Evolutionary conservation across 2,329 filamentous ascomycete genomes (phyloP).

Genomic region (Ascochyta viciae-villosae): DNA sequence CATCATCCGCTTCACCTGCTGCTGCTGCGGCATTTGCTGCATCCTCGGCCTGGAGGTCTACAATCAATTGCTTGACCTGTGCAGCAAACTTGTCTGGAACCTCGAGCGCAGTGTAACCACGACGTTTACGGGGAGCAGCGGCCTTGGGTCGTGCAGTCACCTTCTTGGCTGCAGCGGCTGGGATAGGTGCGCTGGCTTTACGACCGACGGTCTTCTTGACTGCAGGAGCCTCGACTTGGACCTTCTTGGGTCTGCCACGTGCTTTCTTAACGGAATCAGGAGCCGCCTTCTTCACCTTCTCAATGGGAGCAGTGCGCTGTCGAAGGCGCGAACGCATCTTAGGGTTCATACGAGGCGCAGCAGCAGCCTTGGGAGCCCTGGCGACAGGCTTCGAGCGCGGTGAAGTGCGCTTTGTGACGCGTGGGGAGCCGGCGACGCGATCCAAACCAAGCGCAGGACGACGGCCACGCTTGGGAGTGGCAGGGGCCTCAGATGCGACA

Average conservation of each 20-base stretch:
- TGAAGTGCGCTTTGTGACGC: slow-evolving; percentile 29
- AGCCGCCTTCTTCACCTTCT: slow-evolving; percentile 15
- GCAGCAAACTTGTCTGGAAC: slow-evolving; percentile 34
- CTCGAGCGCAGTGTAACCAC: slow-evolving; percentile 36
- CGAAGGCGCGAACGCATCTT: slow-evolving; percentile 31
- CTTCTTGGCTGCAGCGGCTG: slow-evolving; percentile 15
- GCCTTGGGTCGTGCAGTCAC: slow-evolving; percentile 18
- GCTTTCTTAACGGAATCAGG: slow-evolving; percentile 25
- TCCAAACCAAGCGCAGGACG: slow-evolving; percentile 22
- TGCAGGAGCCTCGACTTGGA: slow-evolving; percentile 5
- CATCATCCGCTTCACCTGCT: slow-evolving; percentile 15
- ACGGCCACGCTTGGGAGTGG: slow-evolving; percentile 20
- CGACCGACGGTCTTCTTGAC: slow-evolving; percentile 22
- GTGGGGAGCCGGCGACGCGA: slow-evolving; percentile 28
- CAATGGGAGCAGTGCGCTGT: slow-evolving; percentile 24
- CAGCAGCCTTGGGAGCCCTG: slow-evolving; percentile 8
- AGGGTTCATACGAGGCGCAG: slow-evolving; percentile 25
- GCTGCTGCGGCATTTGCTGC: slow-evolving; percentile 10
- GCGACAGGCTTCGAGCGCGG: slow-evolving; percentile 13
- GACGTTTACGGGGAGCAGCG: slow-evolving; percentile 32
- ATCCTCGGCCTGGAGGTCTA: slow-evolving; percentile 21
- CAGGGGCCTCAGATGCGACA: slow-evolving; percentile 1
- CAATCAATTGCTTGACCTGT: slow-evolving; percentile 24
- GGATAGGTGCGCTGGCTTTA: slow-evolving; percentile 16
- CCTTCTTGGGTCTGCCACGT: slow-evolving; percentile 28